Conservation (phyloP, 2,329 filamentous ascomycete genomes). For the Aureobasidium leucospermi region DNA sequence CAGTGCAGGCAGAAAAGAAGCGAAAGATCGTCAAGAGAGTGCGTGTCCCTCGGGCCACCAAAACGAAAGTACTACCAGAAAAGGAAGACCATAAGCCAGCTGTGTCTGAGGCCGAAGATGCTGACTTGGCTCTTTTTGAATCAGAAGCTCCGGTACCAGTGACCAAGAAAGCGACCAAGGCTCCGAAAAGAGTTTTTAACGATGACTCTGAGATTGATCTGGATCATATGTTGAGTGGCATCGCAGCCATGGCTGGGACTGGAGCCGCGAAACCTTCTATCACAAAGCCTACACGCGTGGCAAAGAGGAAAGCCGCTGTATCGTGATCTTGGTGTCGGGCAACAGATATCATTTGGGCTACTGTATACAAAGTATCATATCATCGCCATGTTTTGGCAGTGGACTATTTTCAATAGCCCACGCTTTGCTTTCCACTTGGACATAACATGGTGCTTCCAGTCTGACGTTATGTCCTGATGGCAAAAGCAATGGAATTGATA, state of each 20-base stretch:
- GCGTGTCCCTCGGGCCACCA: background rate
- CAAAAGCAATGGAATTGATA: background rate
- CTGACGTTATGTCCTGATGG: background rate
- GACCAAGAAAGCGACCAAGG: background rate
- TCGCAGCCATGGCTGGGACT: constrained; percentile 1
- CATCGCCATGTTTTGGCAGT: no score
- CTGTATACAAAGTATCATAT: no score
- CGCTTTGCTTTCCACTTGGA: no score
- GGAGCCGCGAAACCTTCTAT: background rate
- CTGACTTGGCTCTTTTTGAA: background rate
- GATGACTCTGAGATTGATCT: constrained; percentile 10
- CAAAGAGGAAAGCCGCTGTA: background rate
- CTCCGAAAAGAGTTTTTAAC: background rate
- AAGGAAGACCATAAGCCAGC: background rate
- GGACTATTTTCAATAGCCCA: no score
- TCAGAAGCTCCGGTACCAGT: background rate
- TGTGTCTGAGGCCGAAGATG: background rate
- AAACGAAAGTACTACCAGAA: background rate
- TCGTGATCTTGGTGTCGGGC: background rate
- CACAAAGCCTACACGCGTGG: background rate
- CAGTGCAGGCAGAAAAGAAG: background rate
- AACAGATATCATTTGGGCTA: background rate
- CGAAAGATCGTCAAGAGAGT: background rate
- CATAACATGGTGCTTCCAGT: background rate
- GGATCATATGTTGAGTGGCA: background rate